phyloP scores from a whole-genome alignment of 768 basidiomycete species.

The Trametes sanguinea region DNA sequence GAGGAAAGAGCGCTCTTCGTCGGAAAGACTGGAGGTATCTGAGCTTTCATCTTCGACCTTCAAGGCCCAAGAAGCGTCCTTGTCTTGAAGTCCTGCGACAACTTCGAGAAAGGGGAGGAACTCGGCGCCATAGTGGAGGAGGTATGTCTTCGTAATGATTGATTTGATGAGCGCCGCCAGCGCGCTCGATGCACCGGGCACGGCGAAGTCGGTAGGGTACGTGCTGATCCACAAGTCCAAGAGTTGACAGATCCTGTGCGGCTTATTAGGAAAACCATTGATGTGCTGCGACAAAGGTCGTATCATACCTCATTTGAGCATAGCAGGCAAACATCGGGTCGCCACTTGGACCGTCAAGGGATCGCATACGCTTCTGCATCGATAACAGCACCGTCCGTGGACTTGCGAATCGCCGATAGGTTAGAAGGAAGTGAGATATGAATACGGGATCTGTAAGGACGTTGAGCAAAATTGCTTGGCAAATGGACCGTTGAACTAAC shows the following conservation, averaged over 20 bases:
- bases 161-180: constrained; percentile 77
- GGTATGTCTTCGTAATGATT: constrained; percentile 75
- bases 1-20: constrained; percentile 49
- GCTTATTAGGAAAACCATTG: background rate
- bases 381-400: constrained; percentile 80
- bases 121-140: constrained; percentile 83
- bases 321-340: constrained; percentile 88
- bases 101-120: constrained; percentile 79
- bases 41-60: constrained; percentile 70
- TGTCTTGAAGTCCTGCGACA: constrained; percentile 62
- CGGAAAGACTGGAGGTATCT: constrained; percentile 54
- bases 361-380: constrained; percentile 85
- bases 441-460: constrained; percentile 63
- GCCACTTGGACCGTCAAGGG: constrained; percentile 67
- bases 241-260: constrained; percentile 71
- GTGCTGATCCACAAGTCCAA: constrained; percentile 76
- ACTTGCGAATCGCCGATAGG: constrained; percentile 80
- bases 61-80: constrained; percentile 74
- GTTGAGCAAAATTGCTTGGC: constrained; percentile 1
- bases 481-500: constrained; percentile 44
- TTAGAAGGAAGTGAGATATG: constrained; percentile 78
- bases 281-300: constrained; percentile 6
- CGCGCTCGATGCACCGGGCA: constrained; percentile 70
- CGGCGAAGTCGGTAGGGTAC: constrained; percentile 81
- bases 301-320: constrained; percentile 78